Conservation (phyloP, 164 flowering plant genomes). For the Warburgia ugandensis region DNA sequence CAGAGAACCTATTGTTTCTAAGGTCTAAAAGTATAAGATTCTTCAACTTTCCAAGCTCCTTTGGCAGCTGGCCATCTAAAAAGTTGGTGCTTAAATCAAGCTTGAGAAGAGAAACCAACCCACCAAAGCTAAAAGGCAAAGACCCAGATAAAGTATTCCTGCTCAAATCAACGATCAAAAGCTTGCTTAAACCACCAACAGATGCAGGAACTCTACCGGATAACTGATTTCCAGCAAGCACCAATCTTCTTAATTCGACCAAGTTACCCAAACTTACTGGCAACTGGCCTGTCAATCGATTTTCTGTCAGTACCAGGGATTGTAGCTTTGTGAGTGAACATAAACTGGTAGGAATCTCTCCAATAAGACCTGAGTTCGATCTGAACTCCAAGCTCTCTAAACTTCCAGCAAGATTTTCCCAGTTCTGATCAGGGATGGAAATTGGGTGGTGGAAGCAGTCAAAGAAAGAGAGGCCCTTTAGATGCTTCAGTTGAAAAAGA, state of each 20-base stretch:
- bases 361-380: conserved; percentile 61
- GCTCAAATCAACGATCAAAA: conserved; percentile 70
- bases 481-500: conserved; percentile 55
- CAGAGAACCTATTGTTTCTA: conserved; percentile 56
- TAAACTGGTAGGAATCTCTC: conserved; percentile 40
- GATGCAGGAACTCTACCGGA: conserved; percentile 45
- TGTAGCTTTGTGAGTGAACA: conserved; percentile 45
- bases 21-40: conserved; percentile 74
- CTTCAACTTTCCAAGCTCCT: conserved; percentile 42
- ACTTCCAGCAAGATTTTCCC: conserved; percentile 43
- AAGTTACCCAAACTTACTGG: conserved; percentile 44
- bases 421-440: conserved; percentile 30
- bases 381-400: conserved; percentile 66
- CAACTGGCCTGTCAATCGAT: conserved; percentile 46
- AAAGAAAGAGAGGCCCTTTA: conserved; percentile 55
- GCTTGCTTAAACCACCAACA: conserved; percentile 36
- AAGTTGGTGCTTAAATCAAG: conserved; percentile 76
- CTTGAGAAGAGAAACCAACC: conserved; percentile 60
- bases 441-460: conserved; percentile 43
- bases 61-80: conserved; percentile 47
- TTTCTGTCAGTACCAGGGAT: conserved; percentile 57
- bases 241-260: conserved; percentile 33
- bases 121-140: conserved; percentile 52
- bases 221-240: conserved; percentile 48
- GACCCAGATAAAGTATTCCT: conserved; percentile 59